These are phyloP conservation scores for Acacia confusa DNA, from an alignment of 306 rosid genomes.

Conservation along the genomic window DNA sequence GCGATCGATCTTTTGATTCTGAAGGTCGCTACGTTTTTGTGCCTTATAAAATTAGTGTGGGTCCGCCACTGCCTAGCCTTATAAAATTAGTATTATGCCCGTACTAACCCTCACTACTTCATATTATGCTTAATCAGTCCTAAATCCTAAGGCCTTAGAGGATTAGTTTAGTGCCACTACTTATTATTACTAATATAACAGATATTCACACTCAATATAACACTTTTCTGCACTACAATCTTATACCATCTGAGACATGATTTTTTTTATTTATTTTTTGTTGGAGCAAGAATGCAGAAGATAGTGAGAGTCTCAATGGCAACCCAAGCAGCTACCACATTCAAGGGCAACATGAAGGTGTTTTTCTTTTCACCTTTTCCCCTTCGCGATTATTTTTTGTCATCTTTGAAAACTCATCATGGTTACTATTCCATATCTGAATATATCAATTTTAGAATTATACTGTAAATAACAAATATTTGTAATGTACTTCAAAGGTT, in stretches of 20 bases:
- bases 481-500: constrained; percentile 9
- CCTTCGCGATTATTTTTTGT: background rate
- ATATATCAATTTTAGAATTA: background rate
- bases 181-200: no score
- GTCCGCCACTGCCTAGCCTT: no score
- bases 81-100: no score
- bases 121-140: no score
- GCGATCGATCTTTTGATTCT: no score
- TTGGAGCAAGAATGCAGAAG: constrained; percentile 4
- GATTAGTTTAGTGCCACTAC: no score
- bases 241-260: background rate
- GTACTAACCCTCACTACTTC: no score
- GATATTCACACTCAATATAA: no score
- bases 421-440: background rate
- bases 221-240: background rate
- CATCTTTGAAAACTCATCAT: background rate
- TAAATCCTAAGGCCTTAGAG: no score
- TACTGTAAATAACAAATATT: constrained; percentile 22
- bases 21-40: no score
- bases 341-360: constrained; percentile 46
- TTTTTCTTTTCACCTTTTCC: background rate
- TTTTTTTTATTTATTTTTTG: background rate
- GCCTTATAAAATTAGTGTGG: no score
- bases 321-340: constrained; percentile 39
- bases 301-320: constrained; percentile 17